These are phyloP conservation scores for Malus sylvestris DNA, from an alignment of 306 rosid genomes.

Conservation along the genomic window DNA sequence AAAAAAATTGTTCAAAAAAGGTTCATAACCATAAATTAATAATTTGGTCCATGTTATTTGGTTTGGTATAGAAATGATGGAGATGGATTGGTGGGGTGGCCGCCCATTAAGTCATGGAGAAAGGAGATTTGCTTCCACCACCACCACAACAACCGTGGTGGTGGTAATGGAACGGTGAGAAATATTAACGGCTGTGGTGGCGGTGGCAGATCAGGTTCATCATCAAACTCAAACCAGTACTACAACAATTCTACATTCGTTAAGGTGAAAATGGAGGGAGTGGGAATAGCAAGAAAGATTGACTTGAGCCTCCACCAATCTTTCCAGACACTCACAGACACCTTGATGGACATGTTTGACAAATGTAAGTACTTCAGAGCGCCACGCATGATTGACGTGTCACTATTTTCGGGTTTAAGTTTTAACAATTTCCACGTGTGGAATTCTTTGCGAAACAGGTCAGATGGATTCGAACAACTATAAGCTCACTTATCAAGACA, in stretches of 20 bases:
- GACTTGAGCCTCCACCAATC: slow-evolving; percentile 44
- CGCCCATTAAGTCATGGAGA: slow-evolving; percentile 56
- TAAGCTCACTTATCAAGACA: slow-evolving; percentile 58
- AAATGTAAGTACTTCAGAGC: slow-evolving; percentile 19
- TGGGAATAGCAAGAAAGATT: slow-evolving; percentile 69
- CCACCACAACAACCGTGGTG: background rate
- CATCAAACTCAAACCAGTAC: background rate
- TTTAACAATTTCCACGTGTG: background rate
- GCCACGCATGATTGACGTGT: background rate
- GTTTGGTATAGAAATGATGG: slow-evolving; percentile 26
- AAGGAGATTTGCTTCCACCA: slow-evolving; percentile 31
- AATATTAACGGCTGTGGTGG: slow-evolving; percentile 4
- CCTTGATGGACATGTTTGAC: slow-evolving; percentile 70
- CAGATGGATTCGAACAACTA: slow-evolving; percentile 32
- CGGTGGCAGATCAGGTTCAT: slow-evolving; percentile 7
- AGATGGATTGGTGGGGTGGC: slow-evolving; percentile 67
- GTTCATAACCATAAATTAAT: background rate
- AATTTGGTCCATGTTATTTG: background rate
- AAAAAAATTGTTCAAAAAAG: background rate
- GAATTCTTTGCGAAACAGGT: slow-evolving; percentile 20
- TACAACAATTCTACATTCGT: slow-evolving; percentile 25
- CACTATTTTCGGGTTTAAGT: background rate
- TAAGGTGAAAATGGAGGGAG: slow-evolving; percentile 94
- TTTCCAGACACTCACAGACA: slow-evolving; percentile 39
- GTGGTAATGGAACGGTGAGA: slow-evolving; percentile 13